Evolutionary conservation across 1,284 basidiomycete genomes (phyloP), one percentile per base, ranked within the genome.

Genomic region (Thelephora terrestris): DNA sequence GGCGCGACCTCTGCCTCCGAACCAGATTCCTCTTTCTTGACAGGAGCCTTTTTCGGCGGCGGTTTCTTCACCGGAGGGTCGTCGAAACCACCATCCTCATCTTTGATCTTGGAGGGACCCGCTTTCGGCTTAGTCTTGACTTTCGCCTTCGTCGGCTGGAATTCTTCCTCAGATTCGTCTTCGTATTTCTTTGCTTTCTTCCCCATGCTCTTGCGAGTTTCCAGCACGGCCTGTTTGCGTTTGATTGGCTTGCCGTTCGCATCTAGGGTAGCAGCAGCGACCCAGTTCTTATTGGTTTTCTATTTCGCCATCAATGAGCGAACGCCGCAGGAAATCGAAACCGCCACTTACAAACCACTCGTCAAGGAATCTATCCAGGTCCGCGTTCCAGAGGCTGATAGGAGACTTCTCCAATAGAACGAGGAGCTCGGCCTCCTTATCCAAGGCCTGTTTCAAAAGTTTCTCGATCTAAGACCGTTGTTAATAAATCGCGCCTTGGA

Each of bases 301-400:
- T 88, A 60, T 34, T 40, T 43, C 32, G 36, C 36, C 3, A 45
- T 10, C n/a, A 52, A 34, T 16, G 36, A 21, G 47, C 38, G 5
- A 46, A 14, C n/a, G 7, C 14, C 10, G 18, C 4, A 16, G 1
- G 45, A 25, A 37, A 43, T 46, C 47, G 23, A 43, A 44, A 37
- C 14, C n/a, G 21, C 16, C 40, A 69, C 83, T 54, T 53, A 87
- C 91, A 65, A 90, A 78, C 91, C 92, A 98, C 59, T 87, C 81
- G 37, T 68, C 74, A 37, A 92, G 64, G 74, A 99, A 96, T 24
- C 65, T 68, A 59, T 94, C 87, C 21, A 99, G 73, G 60, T 99
- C 96, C 12, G 75, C 73, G 59, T 90, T 88, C 96, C 96, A 99
- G 53, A 99, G 73, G 57, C 89, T 79, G 55, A 82, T 81, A 0